Conservation (phyloP, 1,139 yeast species). For the Sugiyamaella pinicola region DNA sequence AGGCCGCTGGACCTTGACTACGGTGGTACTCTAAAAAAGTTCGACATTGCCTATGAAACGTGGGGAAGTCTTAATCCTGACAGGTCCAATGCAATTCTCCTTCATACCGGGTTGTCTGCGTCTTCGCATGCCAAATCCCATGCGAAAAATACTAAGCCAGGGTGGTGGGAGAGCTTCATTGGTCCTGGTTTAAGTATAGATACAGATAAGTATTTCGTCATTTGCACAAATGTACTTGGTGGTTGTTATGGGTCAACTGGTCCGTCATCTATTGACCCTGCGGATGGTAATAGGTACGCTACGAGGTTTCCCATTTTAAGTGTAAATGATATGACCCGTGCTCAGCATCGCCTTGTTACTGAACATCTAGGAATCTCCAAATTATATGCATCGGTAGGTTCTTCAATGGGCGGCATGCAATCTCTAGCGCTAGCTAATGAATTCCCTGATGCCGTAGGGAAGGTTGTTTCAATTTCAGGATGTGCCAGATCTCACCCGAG, state of each 20-base stretch:
- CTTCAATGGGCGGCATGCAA: slow-evolving; percentile 98
- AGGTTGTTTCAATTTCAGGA: slow-evolving; percentile 78
- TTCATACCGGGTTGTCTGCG: slow-evolving; percentile 92
- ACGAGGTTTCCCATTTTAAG: slow-evolving; percentile 87
- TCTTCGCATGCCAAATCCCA: slow-evolving; percentile 95
- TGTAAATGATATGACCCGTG: slow-evolving; percentile 87
- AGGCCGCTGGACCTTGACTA: slow-evolving; percentile 72
- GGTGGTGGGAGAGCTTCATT: slow-evolving; percentile 97
- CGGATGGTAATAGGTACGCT: slow-evolving; percentile 69
- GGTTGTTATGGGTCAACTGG: slow-evolving; percentile 97
- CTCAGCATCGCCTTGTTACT: slow-evolving; percentile 69
- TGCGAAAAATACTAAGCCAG: slow-evolving; percentile 64
- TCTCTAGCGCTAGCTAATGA: slow-evolving; percentile 84
- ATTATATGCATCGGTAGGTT: slow-evolving; percentile 81
- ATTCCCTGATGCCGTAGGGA: slow-evolving; percentile 73
- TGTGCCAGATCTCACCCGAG: slow-evolving; percentile 95
- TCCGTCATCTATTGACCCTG: slow-evolving; percentile 80
- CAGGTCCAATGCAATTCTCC: slow-evolving; percentile 69
- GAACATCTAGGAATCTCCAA: slow-evolving; percentile 63
- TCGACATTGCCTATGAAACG: slow-evolving; percentile 83
- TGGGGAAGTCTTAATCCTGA: slow-evolving; percentile 76
- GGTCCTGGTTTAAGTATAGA: slow-evolving; percentile 83
- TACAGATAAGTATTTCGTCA: slow-evolving; percentile 75
- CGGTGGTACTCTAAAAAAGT: slow-evolving; percentile 77
- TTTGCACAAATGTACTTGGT: slow-evolving; percentile 89